A percentile compares a stretch with the other conserved stretches of the same genome.
These are phyloP conservation scores for Skeletonema marinoi DNA, from an alignment of 108 stramenopile species.

Conservation along the genomic window DNA sequence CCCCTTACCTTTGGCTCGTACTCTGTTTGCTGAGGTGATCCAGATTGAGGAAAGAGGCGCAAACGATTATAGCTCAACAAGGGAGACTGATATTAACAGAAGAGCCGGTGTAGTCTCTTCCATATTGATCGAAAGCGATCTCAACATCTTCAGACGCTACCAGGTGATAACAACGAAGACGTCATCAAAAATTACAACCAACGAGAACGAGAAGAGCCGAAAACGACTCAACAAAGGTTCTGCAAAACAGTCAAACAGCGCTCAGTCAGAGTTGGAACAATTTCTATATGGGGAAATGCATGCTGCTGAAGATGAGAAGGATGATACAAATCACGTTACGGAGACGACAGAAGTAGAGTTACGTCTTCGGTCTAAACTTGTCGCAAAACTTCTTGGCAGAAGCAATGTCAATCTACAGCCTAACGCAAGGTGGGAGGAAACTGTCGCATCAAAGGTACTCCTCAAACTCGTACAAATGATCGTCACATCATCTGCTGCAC, in stretches of 20 bases:
- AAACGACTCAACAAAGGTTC: conserved; percentile 18
- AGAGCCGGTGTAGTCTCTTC: conserved; percentile 11
- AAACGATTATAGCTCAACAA: neutral
- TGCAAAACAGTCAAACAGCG: conserved; percentile 10
- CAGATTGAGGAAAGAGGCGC: conserved; percentile 13
- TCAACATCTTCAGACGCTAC: conserved; percentile 43
- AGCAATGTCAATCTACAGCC: neutral
- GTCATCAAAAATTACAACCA: conserved; percentile 17
- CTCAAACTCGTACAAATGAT: conserved; percentile 1
- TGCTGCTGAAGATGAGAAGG: conserved; percentile 14
- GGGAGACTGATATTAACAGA: conserved; percentile 10
- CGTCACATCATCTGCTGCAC: neutral
- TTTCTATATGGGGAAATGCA: conserved; percentile 44
- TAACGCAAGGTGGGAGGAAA: neutral
- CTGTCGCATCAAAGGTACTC: conserved; percentile 11
- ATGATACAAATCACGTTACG: neutral
- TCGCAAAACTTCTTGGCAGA: conserved; percentile 4
- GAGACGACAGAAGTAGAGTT: conserved; percentile 38
- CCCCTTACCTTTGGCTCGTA: conserved; percentile 28
- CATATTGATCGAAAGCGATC: conserved; percentile 22
- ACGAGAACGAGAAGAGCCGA: conserved; percentile 10
- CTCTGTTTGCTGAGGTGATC: conserved; percentile 37
- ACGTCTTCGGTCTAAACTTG: conserved; percentile 31
- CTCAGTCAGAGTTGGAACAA: conserved; percentile 29
- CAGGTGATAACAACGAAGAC: conserved; percentile 33